phyloP scores from a whole-genome alignment of 2,329 filamentous ascomycete genomes.

The Trichoderma pleuroti region DNA sequence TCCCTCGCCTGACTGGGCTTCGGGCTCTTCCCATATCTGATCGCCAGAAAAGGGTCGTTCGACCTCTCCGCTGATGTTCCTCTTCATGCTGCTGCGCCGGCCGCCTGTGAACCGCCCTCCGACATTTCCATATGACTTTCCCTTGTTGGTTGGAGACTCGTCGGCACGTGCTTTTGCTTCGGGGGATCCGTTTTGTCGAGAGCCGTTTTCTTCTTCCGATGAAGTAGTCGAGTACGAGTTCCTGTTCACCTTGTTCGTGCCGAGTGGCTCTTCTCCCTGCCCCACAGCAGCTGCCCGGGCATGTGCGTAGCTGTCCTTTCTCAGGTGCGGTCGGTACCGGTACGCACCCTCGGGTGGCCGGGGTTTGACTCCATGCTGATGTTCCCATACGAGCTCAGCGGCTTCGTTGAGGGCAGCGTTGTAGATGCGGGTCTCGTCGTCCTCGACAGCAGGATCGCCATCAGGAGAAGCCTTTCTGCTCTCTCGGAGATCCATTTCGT shows the following conservation, averaged over 20 bases:
- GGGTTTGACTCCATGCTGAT: constrained; percentile 56
- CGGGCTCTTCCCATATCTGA: constrained; percentile 86
- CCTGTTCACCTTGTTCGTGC: constrained; percentile 25
- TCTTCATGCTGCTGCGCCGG: constrained; percentile 62
- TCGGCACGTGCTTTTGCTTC: constrained; percentile 24
- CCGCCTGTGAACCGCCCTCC: constrained; percentile 40
- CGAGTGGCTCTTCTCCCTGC: constrained; percentile 39
- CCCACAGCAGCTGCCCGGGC: constrained; percentile 60
- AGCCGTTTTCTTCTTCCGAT: constrained; percentile 43
- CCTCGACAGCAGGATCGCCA: constrained; percentile 23
- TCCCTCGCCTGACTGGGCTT: constrained; percentile 35
- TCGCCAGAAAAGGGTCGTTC: constrained; percentile 67
- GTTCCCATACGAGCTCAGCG: constrained; percentile 73
- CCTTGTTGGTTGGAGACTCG: constrained; percentile 25
- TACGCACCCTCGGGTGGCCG: constrained; percentile 62
- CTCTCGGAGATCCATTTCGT: constrained; percentile 63
- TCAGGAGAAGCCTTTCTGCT: constrained; percentile 26
- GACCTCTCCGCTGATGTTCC: constrained; percentile 67
- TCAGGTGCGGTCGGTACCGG: constrained; percentile 64
- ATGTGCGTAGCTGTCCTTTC: constrained; percentile 68
- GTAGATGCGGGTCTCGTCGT: constrained; percentile 63
- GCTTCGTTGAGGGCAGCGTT: constrained; percentile 72
- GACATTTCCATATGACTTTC: constrained; percentile 43
- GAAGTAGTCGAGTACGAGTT: constrained; percentile 43
- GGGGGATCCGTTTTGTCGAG: constrained; percentile 31